Evolutionary conservation across 2,329 filamentous ascomycete species (phyloP), one percentile per base, ranked within the genome.

Genomic region (Diatrype stigma): DNA sequence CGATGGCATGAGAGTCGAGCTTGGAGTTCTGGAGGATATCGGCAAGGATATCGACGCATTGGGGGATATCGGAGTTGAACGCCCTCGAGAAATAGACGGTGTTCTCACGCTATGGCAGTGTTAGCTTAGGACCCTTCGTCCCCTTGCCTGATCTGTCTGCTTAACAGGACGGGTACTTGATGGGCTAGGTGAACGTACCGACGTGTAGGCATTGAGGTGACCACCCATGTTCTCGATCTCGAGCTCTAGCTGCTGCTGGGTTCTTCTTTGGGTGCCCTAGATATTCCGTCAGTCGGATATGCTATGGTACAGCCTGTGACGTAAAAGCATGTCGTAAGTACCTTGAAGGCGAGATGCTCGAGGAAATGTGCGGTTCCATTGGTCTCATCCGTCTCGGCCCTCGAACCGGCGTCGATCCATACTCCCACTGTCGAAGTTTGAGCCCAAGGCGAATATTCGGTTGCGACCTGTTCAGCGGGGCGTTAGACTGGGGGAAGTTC

Each of bases 211-310:
- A 77, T 99, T 99, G 66, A 99, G 83, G 79, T 99, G 94, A 60
- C 90, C 94, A 73, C 94, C 94, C 90, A 99, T 96, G 80, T 99
- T 99, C 83, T 99, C 94, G 70, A 99, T 97, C 81, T 99, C 94
- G 60, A 99, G 86, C 80, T 99, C 94, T 71, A 99, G 82, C 79
- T 99, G 94, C 72, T 95, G 89, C 77, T 99, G 94, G 60, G 89
- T 91, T 75, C 94, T 85, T 80, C 89, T 96, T 74, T 88, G 82
- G 63, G 94, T 99, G 65, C 94, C 94, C 92, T 92, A 56, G 21
- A 45, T 22, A 48, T 32, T 37, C 23, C 26, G 37, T 64, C 46
- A 65, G 59, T 51, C 40, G 21, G 53, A 47, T 47, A 21, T 38
- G 28, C 19, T 21, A 40, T 38, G 45, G 32, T 38, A 42, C 46